Percentiles rank a stretch among this genome's conserved stretches.
Conservation (phyloP, 306 rosid genomes). For the Vicia sativa region DNA sequence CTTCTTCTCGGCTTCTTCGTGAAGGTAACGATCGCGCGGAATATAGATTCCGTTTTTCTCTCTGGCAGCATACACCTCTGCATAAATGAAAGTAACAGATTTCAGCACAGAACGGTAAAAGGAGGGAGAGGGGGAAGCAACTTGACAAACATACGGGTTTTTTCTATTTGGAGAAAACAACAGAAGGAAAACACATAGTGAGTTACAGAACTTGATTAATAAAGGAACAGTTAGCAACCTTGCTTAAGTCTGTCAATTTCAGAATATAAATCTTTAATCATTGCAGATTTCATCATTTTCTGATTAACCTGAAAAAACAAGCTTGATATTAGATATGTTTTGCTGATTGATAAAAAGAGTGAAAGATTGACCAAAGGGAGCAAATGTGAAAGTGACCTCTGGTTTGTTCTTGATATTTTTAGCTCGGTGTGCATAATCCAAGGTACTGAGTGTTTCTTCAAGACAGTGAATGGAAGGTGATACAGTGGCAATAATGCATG, state of each 20-base stretch:
- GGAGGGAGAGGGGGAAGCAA: background rate
- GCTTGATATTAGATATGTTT: constrained; percentile 36
- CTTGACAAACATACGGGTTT: background rate
- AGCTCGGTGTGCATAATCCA: constrained; percentile 99
- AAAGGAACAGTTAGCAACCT: constrained; percentile 55
- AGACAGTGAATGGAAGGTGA: constrained; percentile 98
- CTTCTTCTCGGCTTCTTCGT: constrained; percentile 98
- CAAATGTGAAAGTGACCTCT: constrained; percentile 65
- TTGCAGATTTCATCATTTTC: constrained; percentile 99
- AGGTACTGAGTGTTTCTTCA: constrained; percentile 97
- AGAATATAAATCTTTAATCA: constrained; percentile 94
- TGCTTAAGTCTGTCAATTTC: constrained; percentile 97
- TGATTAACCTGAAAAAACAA: constrained; percentile 77
- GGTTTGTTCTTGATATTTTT: constrained; percentile 99
- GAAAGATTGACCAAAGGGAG: constrained; percentile 32
- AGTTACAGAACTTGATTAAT: constrained; percentile 33
- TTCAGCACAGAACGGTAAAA: constrained; percentile 27
- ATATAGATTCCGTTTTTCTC: constrained; percentile 99
- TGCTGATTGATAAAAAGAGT: constrained; percentile 10
- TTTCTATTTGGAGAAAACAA: background rate
- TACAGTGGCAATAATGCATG: constrained; percentile 96
- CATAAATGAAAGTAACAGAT: constrained; percentile 18
- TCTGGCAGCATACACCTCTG: constrained; percentile 99
- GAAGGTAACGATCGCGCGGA: constrained; percentile 98
- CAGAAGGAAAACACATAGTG: constrained; percentile 11